Conservation (phyloP, 176 grass and related monocot genomes). For the maize (Zea mays) region DNA sequence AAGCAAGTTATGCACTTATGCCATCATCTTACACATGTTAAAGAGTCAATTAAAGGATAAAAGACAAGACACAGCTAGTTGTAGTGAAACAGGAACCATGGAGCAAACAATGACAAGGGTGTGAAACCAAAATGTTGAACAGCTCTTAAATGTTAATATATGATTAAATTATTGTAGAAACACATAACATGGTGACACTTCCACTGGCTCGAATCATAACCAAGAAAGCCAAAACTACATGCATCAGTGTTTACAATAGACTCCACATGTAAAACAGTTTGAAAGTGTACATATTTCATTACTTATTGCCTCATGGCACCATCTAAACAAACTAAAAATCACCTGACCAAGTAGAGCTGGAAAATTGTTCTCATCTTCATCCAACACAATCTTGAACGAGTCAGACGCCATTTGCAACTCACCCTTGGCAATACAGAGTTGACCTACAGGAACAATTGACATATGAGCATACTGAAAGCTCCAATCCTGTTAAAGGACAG, state of each 20-base stretch:
- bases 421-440: conserved; percentile 84
- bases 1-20: conserved; percentile 15
- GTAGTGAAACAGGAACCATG: conserved; percentile 1
- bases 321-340: conserved; percentile 35
- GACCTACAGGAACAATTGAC: conserved; percentile 55
- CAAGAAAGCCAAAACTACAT: background rate
- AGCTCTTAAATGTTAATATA: conserved; percentile 18
- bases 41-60: background rate
- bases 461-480: conserved; percentile 34
- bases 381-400: conserved; percentile 90
- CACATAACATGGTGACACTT: conserved; percentile 25
- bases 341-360: conserved; percentile 96
- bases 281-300: background rate
- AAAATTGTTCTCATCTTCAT: conserved; percentile 73
- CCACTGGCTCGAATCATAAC: conserved; percentile 5
- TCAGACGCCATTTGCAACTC: conserved; percentile 77
- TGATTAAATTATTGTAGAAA: background rate
- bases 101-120: conserved; percentile 27
- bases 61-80: conserved; percentile 2
- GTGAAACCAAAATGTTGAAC: background rate
- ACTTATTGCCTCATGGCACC: background rate
- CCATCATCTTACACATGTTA: conserved; percentile 12
- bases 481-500: background rate
- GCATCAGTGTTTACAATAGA: background rate
- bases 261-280: conserved; percentile 22